Percentiles rank a stretch among this genome's conserved stretches.
Conservation (phyloP, 352 stramenopile genomes). For the Phytophthora lateralis region DNA sequence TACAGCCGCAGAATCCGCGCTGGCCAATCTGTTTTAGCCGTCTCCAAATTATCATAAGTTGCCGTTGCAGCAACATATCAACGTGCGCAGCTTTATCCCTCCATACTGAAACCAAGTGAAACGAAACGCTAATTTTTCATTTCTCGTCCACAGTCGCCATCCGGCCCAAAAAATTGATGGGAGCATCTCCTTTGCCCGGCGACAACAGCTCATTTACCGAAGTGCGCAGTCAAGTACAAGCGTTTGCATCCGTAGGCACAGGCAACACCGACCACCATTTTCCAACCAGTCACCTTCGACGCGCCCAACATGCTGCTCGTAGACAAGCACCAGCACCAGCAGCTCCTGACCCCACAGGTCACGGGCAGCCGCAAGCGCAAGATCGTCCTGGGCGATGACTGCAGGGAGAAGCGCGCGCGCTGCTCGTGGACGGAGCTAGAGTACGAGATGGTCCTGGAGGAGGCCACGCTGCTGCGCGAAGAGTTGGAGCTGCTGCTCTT, state of each 20-base stretch:
- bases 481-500: conserved; percentile 73
- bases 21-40: conserved; percentile 1
- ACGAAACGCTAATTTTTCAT: conserved; percentile 33
- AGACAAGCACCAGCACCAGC: conserved; percentile 34
- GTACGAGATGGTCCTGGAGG: conserved; percentile 76
- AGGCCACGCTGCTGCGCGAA: conserved; percentile 68
- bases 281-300: conserved; percentile 26
- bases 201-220: conserved; percentile 35
- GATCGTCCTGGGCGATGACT: conserved; percentile 42
- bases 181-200: conserved; percentile 3
- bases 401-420: conserved; percentile 55
- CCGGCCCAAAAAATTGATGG: conserved; percentile 34
- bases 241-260: background rate
- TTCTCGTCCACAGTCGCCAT: conserved; percentile 16
- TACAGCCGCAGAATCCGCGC: no score
- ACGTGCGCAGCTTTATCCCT: background rate
- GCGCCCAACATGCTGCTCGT: conserved; percentile 40
- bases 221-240: conserved; percentile 15
- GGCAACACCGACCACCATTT: conserved; percentile 21
- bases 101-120: conserved; percentile 18
- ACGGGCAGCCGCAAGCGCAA: conserved; percentile 52
- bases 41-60: background rate
- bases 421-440: conserved; percentile 65
- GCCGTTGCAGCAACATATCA: no score
- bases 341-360: conserved; percentile 16